Evolutionary conservation across 495 filamentous ascomycete species (phyloP).

Genomic region (Hypoxylon crocopeplum): DNA sequence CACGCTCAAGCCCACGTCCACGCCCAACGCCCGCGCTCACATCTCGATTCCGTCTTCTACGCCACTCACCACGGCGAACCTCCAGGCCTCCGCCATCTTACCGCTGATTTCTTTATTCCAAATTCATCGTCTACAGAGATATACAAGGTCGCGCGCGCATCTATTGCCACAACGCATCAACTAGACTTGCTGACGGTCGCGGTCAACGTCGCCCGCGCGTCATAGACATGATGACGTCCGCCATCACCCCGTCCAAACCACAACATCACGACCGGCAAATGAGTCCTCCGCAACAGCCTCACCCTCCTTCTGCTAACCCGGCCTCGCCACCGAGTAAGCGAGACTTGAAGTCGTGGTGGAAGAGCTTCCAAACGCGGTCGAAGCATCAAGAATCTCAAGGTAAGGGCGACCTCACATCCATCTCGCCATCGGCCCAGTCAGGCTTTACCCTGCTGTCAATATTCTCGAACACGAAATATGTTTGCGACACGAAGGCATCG

Average conservation of each 20-base stretch:
- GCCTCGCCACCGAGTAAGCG: constrained; percentile 74
- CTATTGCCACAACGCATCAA: constrained; percentile 7
- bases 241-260: constrained; percentile 39
- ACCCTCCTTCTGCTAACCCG: constrained; percentile 32
- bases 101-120: constrained; percentile 6
- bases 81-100: constrained; percentile 11
- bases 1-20: constrained; percentile 10
- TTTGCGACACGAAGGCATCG: not conserved
- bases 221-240: constrained; percentile 42
- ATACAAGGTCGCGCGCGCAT: constrained; percentile 21
- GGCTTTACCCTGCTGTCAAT: constrained; percentile 16
- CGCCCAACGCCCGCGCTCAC: constrained; percentile 9
- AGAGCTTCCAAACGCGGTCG: constrained; percentile 76
- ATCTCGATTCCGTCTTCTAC: not conserved
- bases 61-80: constrained; percentile 7
- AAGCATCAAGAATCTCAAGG: constrained; percentile 81
- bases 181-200: constrained; percentile 27
- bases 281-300: constrained; percentile 35
- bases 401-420: constrained; percentile 47
- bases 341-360: constrained; percentile 92
- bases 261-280: constrained; percentile 31
- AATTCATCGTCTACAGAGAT: constrained; percentile 2
- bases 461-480: constrained; percentile 7
- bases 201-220: constrained; percentile 40
- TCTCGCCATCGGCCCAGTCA: constrained; percentile 10